Evolutionary conservation across 2,329 filamentous ascomycete genomes (phyloP).

Genomic region (Aspergillus japonicus): DNA sequence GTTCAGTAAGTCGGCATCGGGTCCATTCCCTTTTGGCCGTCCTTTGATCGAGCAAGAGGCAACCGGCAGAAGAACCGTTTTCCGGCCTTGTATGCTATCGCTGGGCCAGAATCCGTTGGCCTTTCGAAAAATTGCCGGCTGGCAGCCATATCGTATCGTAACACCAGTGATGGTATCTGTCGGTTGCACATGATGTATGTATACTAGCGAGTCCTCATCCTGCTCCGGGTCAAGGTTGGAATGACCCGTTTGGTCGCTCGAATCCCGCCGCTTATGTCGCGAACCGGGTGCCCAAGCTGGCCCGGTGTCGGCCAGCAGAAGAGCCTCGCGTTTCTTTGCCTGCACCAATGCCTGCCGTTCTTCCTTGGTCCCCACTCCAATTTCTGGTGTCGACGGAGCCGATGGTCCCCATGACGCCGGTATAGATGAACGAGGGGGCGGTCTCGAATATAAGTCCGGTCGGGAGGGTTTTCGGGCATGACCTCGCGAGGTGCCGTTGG

Average conservation of each 20-base stretch:
- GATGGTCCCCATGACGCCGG: conserved; percentile 45
- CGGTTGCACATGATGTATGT: conserved; percentile 80
- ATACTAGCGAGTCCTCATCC: conserved; percentile 76
- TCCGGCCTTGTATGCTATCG: conserved; percentile 82
- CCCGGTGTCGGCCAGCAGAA: conserved; percentile 46
- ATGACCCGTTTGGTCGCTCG: conserved; percentile 35
- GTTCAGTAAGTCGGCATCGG: conserved; percentile 30
- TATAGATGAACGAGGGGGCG: conserved; percentile 23
- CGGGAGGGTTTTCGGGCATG: conserved; percentile 40
- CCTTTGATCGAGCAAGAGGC: conserved; percentile 86
- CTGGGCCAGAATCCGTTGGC: conserved; percentile 94
- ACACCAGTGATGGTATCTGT: conserved; percentile 89
- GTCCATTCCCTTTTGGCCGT: conserved; percentile 48
- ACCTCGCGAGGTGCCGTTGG: conserved; percentile 27
- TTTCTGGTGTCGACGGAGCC: conserved; percentile 27
- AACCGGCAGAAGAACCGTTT: conserved; percentile 78
- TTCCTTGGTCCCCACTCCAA: conserved; percentile 43
- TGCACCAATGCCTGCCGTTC: conserved; percentile 47
- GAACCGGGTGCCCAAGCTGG: conserved; percentile 34
- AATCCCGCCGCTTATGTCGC: conserved; percentile 49
- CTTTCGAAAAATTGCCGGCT: conserved; percentile 76
- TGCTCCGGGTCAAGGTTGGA: conserved; percentile 47
- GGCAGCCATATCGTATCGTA: conserved; percentile 84
- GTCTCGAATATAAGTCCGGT: conserved; percentile 31
- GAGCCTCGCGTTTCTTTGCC: conserved; percentile 48